Evolutionary conservation across 106 monocot species (phyloP), one percentile per base, ranked within the genome.

Genomic region (Dactylorhiza incarnata): DNA sequence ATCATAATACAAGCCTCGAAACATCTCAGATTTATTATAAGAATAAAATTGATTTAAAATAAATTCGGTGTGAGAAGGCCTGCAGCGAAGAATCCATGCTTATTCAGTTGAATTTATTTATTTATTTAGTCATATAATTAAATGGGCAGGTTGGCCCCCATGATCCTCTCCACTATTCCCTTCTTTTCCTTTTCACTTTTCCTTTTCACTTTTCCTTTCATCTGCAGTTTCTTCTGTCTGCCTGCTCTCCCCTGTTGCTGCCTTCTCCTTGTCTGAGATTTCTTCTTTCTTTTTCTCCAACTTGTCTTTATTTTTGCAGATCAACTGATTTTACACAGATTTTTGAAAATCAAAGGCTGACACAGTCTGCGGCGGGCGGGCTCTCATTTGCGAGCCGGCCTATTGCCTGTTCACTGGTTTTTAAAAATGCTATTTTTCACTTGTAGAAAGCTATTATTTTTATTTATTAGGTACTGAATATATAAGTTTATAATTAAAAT

Each of bases 151-250:
- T 59, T 59, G 7, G 4, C 58, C 19, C n/a, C n/a, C n/a, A n/a
- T 59, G 58, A 59, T 59, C 58, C 58, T 59, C 22, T 22, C 58
- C n/a, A 59, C 8, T 59, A 59, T 59, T 59, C 58, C 58, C 58
- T 59, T 59, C 58, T 59, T 59, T 59, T 59, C 58, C 58, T 59
- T 59, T 59, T 59, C 58, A n/a, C n/a, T n/a, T n/a, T n/a, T n/a
- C n/a, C n/a, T n/a, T n/a, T n/a, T n/a, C n/a, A 7, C 58, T 9
- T 59, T 22, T 22, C 20, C 58, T 59, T 22, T 59, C 58, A 59
- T 59, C 58, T 20, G 58, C 58, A 20, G 22, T 37, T 37, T 37
- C 58, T 20, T 59, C 58, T 22, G 58, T 1, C 20, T 20, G 58
- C 58, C 22, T 22, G 2, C 22, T 59, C 19, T 22, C n/a, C 1